Evolutionary conservation across 2,329 filamentous ascomycete genomes (phyloP).

Genomic region (Fusarium irregulare): DNA sequence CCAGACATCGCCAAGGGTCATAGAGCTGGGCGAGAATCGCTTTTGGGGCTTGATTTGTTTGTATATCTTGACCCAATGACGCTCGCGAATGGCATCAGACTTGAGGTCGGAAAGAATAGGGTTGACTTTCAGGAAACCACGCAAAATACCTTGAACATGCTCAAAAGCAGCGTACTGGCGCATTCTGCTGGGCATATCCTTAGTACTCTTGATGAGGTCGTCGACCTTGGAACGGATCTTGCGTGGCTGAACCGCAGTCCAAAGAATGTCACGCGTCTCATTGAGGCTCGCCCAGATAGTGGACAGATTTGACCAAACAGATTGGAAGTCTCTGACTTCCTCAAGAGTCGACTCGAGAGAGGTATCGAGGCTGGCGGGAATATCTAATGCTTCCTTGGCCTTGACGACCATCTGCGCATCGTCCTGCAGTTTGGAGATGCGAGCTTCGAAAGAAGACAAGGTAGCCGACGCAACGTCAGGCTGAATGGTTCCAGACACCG

Average conservation of each 20-base stretch:
- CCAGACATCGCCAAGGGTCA: slow-evolving; percentile 99
- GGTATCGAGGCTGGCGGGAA: slow-evolving; percentile 82
- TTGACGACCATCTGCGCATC: slow-evolving; percentile 95
- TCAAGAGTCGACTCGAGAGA: slow-evolving; percentile 88
- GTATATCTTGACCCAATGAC: slow-evolving; percentile 98
- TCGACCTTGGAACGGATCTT: slow-evolving; percentile 93
- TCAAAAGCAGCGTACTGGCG: slow-evolving; percentile 99
- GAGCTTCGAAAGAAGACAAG: slow-evolving; percentile 82
- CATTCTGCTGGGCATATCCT: slow-evolving; percentile 99
- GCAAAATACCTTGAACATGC: slow-evolving; percentile 91
- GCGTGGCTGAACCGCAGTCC: slow-evolving; percentile 94
- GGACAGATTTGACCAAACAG: slow-evolving; percentile 94
- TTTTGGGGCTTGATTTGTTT: slow-evolving; percentile 93
- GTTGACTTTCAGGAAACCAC: slow-evolving; percentile 91
- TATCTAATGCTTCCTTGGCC: slow-evolving; percentile 94
- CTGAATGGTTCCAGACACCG: slow-evolving; percentile 92
- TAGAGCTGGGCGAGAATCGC: slow-evolving; percentile 91
- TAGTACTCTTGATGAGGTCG: slow-evolving; percentile 94
- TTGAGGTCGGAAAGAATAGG: slow-evolving; percentile 88
- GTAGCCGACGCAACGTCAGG: slow-evolving; percentile 89
- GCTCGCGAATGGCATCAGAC: slow-evolving; percentile 93
- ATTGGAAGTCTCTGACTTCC: slow-evolving; percentile 98
- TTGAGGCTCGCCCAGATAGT: slow-evolving; percentile 98
- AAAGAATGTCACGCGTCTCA: slow-evolving; percentile 89
- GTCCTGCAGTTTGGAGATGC: slow-evolving; percentile 84